These are phyloP conservation scores for Aspergillus saccharolyticus DNA, from an alignment of 495 filamentous ascomycete species.

Conservation along the genomic window DNA sequence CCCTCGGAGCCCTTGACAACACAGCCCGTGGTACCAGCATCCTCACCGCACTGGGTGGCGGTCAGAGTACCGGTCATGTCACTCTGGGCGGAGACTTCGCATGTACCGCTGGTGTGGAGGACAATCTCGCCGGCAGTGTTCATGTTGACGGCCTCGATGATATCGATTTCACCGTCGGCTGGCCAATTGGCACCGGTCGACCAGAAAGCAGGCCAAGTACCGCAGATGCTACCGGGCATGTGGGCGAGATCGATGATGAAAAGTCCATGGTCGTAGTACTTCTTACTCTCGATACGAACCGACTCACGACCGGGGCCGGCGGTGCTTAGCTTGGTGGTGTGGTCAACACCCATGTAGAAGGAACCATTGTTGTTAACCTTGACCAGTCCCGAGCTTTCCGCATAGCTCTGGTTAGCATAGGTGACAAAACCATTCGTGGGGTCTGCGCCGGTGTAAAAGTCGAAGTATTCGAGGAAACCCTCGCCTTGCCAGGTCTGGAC, in stretches of 20 bases:
- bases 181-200: constrained; percentile 75
- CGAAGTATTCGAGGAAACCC: constrained; percentile 50
- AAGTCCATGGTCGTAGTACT: constrained; percentile 61
- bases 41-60: constrained; percentile 51
- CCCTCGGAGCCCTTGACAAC: constrained; percentile 43
- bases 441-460: constrained; percentile 48
- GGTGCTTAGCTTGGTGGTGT: constrained; percentile 29
- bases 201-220: constrained; percentile 76
- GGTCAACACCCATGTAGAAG: constrained; percentile 51
- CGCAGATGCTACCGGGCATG: constrained; percentile 68
- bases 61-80: constrained; percentile 44
- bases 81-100: constrained; percentile 48
- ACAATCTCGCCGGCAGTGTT: constrained; percentile 62
- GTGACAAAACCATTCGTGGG: constrained; percentile 68
- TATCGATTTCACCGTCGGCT: constrained; percentile 77
- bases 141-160: constrained; percentile 80
- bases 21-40: constrained; percentile 45
- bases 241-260: constrained; percentile 71
- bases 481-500: constrained; percentile 40
- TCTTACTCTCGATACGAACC: constrained; percentile 64
- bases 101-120: constrained; percentile 68
- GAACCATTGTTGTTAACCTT: constrained; percentile 45
- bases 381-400: constrained; percentile 53
- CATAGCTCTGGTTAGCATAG: constrained; percentile 54
- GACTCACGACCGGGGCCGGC: constrained; percentile 56